These are phyloP conservation scores for Acanthamoeba lenticulata DNA, from an alignment of 208 protist genomes.

Conservation along the genomic window DNA sequence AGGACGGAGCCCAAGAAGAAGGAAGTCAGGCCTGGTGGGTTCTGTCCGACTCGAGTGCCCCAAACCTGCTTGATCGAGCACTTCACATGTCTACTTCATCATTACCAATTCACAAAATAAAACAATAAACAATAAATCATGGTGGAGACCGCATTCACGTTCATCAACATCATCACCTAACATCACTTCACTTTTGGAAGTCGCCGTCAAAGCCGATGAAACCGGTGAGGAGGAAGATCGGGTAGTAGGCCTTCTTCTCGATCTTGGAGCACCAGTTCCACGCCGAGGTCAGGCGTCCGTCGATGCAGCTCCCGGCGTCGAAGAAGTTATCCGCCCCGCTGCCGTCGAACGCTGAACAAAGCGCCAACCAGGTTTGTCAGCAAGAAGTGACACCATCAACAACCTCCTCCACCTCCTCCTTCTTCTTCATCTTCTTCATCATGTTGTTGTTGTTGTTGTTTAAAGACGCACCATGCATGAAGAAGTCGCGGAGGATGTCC, in stretches of 20 bases:
- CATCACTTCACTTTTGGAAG: constrained; percentile 72
- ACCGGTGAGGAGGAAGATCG: constrained; percentile 95
- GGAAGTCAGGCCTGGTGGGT: too few relatives aligned
- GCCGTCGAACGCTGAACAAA: constrained; percentile 91
- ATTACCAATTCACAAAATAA: too few relatives aligned
- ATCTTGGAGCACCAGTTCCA: constrained; percentile 98
- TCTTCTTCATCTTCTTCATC: too few relatives aligned
- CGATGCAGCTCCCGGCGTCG: constrained; percentile 97
- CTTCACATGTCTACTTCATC: too few relatives aligned
- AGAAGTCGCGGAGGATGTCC: constrained; percentile 95
- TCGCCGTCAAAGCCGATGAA: constrained; percentile 97
- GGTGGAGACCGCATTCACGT: too few relatives aligned
- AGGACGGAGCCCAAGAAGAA: too few relatives aligned
- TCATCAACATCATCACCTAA: too few relatives aligned
- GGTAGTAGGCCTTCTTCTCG: constrained; percentile 96
- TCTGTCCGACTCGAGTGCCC: too few relatives aligned
- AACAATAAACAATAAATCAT: too few relatives aligned
- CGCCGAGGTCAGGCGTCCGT: constrained; percentile 96
- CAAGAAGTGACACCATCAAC: neutral
- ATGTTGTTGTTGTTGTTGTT: too few relatives aligned
- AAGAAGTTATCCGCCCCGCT: constrained; percentile 97
- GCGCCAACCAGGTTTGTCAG: neutral
- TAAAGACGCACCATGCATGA: constrained; percentile 89
- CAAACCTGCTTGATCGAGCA: too few relatives aligned
- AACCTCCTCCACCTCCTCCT: too few relatives aligned